These are phyloP conservation scores for Calonectria pteridis DNA, from an alignment of 2,329 filamentous ascomycete species.

Conservation along the genomic window DNA sequence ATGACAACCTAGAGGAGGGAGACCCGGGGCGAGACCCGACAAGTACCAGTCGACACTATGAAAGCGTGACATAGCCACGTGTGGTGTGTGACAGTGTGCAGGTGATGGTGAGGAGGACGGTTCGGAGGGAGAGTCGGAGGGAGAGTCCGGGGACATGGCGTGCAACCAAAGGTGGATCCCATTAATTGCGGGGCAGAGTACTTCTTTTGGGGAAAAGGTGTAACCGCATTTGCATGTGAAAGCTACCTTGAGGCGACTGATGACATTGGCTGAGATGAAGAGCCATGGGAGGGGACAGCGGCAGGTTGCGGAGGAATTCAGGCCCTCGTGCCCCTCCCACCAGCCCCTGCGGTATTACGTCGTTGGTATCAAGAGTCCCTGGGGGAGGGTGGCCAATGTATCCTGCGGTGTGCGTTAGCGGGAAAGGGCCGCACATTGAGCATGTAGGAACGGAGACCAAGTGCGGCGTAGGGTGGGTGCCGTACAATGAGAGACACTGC, in stretches of 20 bases:
- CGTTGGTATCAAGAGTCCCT: not conserved
- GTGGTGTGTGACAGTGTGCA: not conserved
- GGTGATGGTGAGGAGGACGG: conserved; percentile 25
- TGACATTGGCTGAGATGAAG: not conserved
- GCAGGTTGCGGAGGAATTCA: not conserved
- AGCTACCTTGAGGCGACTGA: not conserved
- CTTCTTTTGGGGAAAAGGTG: conserved; percentile 1
- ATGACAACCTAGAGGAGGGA: not conserved
- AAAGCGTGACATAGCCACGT: not conserved
- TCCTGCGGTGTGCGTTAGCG: not conserved
- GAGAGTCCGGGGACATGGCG: not conserved
- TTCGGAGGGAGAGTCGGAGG: not conserved
- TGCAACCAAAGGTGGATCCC: not conserved
- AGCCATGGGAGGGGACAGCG: not conserved
- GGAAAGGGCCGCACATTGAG: not conserved
- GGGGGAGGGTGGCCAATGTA: not conserved
- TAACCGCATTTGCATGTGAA: conserved; percentile 22
- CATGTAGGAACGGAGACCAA: not conserved
- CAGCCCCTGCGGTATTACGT: conserved; percentile 5
- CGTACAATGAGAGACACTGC: too few relatives aligned
- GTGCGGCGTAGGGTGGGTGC: not conserved
- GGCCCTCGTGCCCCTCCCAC: conserved; percentile 8
- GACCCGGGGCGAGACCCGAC: not conserved
- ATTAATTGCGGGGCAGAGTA: conserved; percentile 10
- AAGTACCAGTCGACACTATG: not conserved